Base-by-base conservation (phyloP, 176 grass and related monocot species). In the Neostapfia colusana region DNA sequence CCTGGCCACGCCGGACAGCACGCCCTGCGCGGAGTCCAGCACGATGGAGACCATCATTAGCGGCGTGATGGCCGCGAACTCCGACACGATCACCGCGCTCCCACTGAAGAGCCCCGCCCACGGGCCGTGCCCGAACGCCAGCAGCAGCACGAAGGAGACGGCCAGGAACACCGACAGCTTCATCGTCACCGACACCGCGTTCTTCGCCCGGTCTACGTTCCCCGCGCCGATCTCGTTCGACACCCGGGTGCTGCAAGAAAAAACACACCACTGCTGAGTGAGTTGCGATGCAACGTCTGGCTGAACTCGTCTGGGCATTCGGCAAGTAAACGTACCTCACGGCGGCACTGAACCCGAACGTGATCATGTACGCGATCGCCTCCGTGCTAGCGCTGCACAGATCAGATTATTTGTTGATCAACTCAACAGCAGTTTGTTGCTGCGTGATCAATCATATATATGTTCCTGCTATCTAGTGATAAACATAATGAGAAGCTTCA, bases 201-300 rank as follows among this genome's bases (percentile, higher is more conserved):
- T 78, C 81, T 95, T 95, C 8, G 95, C 92, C 55, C 72, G 45
- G 1, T 88, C 79, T 23, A 85, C 45, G 79, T 90, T 90, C 45
- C 89, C 89, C 0, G 89, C 80, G 27, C 95, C 92, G 13, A 95
- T 90, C 83, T 99, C 91, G 54, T 90, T 99, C 40, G 95, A 99
- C 38, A 95, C 95, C n/a, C 89, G 77, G 9, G 92, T 92, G 84
- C 91, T 95, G 81, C 58, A 10, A 9, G 1, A 9, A 8, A 1
- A 4, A 1, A 31, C 31, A 31, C 31, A 31, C 0, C 45, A 13
- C 16, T 11, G 8, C 11, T 46, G 1, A 31, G 31, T 20, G 49
- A 51, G 49, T 51, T 53, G 58, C 24, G 60, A 35, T 9, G 18
- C 28, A 11, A 1, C 2, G 3, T 9, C 31, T 31, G 31, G 31